Evolutionary conservation across 2,329 filamentous ascomycete species (phyloP).

Genomic region (Dactylellina leptospora): DNA sequence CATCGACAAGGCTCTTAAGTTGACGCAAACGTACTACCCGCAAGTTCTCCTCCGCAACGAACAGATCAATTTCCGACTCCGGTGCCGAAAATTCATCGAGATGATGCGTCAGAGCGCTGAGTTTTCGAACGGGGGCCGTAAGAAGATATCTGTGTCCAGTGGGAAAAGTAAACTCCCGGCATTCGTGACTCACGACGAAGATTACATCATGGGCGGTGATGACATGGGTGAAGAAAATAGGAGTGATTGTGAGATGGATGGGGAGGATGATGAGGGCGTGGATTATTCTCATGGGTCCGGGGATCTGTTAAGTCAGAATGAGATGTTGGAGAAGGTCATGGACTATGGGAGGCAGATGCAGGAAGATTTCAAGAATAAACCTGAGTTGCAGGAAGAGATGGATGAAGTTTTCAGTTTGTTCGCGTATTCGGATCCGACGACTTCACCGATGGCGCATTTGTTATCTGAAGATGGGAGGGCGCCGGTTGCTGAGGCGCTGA

Average conservation of each 20-base stretch:
- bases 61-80: slow-evolving; percentile 84
- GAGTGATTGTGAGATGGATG: slow-evolving; percentile 51
- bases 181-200: slow-evolving; percentile 35
- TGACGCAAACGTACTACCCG: slow-evolving; percentile 80
- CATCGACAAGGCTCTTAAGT: slow-evolving; percentile 86
- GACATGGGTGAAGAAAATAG: slow-evolving; percentile 33
- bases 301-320: slow-evolving; percentile 55
- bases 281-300: slow-evolving; percentile 1
- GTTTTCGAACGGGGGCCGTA: slow-evolving; percentile 28
- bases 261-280: slow-evolving; percentile 55
- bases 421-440: slow-evolving; percentile 82
- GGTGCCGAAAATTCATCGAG: slow-evolving; percentile 92
- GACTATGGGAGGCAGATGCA: slow-evolving; percentile 81
- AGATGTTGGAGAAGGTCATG: slow-evolving; percentile 75
- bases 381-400: slow-evolving; percentile 76
- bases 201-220: slow-evolving; percentile 65
- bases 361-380: slow-evolving; percentile 73
- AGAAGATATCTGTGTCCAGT: slow-evolving; percentile 60
- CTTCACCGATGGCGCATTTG: slow-evolving; percentile 78
- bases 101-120: slow-evolving; percentile 76
- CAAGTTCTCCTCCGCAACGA: slow-evolving; percentile 80
- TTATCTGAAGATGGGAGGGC: slow-evolving; percentile 78
- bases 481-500: slow-evolving; percentile 88
- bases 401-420: slow-evolving; percentile 87
- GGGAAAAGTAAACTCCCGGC: slow-evolving; percentile 56